A percentile compares a stretch with the other conserved stretches of the same genome.
phyloP scores from a whole-genome alignment of 1,284 basidiomycete species.

The Austroboletus rostrupii region DNA sequence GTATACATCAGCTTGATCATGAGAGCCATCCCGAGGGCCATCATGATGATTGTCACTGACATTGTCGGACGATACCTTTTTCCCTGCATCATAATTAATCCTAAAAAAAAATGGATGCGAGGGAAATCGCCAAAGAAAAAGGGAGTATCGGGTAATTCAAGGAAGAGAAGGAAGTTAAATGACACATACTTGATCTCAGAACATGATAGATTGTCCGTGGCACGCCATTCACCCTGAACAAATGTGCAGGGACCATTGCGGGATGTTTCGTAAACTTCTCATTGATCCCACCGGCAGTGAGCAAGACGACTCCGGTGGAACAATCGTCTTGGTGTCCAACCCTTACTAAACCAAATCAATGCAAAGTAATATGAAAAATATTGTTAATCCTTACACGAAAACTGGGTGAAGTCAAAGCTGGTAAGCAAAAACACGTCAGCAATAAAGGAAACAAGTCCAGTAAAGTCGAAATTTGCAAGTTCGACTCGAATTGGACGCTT shows the following conservation, averaged over 20 bases:
- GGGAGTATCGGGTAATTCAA: conserved; percentile 59
- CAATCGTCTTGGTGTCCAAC: conserved; percentile 57
- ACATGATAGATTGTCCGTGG: too few relatives aligned
- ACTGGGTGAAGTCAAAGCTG: conserved; percentile 78
- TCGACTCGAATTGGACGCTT: conserved; percentile 57
- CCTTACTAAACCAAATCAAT: too few relatives aligned
- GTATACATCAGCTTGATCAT: conserved; percentile 51
- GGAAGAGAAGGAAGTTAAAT: background rate
- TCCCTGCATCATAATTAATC: conserved; percentile 55
- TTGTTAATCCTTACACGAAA: too few relatives aligned
- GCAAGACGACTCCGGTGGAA: conserved; percentile 57
- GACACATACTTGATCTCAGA: conserved; percentile 62
- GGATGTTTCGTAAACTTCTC: conserved; percentile 70
- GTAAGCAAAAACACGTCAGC: conserved; percentile 72
- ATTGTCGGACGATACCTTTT: conserved; percentile 64
- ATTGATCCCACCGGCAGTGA: conserved; percentile 58
- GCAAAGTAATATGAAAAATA: too few relatives aligned
- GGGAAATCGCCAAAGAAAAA: conserved; percentile 61
- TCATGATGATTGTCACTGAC: conserved; percentile 53
- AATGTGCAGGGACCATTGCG: conserved; percentile 76
- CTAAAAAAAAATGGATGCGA: conserved; percentile 56
- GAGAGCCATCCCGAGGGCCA: conserved; percentile 62
- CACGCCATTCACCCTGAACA: conserved; percentile 78
- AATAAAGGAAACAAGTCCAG: conserved; percentile 71
- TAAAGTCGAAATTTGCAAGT: conserved; percentile 68